A percentile compares a stretch with the other conserved stretches of the same genome.
Conservation (phyloP, 495 filamentous ascomycete genomes). For the Xylaria telfairii region DNA sequence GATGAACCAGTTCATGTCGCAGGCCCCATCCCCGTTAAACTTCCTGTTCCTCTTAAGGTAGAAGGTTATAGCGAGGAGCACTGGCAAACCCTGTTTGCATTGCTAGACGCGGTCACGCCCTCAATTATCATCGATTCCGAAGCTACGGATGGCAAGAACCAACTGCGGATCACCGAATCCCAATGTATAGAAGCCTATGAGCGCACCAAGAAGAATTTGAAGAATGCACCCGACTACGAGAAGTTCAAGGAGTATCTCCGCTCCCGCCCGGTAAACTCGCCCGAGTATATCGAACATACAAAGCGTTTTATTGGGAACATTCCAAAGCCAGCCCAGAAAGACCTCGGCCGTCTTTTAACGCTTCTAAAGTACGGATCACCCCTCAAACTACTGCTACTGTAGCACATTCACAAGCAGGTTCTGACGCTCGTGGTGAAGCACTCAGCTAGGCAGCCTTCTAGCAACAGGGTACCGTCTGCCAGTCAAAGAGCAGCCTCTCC, state of each 20-base stretch:
- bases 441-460: slow-evolving; percentile 69
- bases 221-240: slow-evolving; percentile 33
- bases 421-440: slow-evolving; percentile 52
- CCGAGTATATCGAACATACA: slow-evolving; percentile 33
- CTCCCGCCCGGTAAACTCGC: slow-evolving; percentile 37
- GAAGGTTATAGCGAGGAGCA: slow-evolving; percentile 43
- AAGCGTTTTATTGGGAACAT: slow-evolving; percentile 34
- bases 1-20: slow-evolving; percentile 20
- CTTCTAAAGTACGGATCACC: slow-evolving; percentile 39
- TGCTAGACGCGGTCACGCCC: slow-evolving; percentile 45
- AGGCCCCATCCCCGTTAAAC: slow-evolving; percentile 37
- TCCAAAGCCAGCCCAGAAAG: slow-evolving; percentile 34
- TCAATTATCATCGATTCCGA: slow-evolving; percentile 40
- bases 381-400: background rate
- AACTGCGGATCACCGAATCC: slow-evolving; percentile 37
- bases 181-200: slow-evolving; percentile 34
- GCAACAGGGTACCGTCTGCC: slow-evolving; percentile 69
- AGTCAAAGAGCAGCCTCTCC: slow-evolving; percentile 66
- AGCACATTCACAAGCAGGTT: background rate
- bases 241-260: slow-evolving; percentile 46
- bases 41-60: slow-evolving; percentile 36
- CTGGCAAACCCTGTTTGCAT: slow-evolving; percentile 42
- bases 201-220: slow-evolving; percentile 31
- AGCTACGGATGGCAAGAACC: slow-evolving; percentile 31
- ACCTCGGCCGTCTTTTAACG: slow-evolving; percentile 37